Evolutionary conservation across 805 yeast genomes (phyloP).

Genomic region (Suhomyces canberraensis): DNA sequence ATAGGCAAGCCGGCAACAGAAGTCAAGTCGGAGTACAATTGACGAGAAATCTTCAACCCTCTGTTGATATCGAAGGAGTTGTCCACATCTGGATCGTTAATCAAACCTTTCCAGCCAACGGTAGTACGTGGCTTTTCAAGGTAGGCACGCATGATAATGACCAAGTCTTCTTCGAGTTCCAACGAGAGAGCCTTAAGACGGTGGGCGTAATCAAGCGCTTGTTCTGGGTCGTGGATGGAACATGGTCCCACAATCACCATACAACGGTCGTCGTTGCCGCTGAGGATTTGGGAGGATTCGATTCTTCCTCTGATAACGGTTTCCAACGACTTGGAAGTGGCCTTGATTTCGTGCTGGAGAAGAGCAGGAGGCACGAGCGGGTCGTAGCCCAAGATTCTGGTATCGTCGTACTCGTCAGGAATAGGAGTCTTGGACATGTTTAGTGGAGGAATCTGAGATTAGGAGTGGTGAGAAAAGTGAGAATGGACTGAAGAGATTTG

Average conservation of each 20-base stretch:
- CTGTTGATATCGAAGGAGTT: conserved; percentile 91
- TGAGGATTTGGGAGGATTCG: conserved; percentile 71
- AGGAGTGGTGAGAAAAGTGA: no score
- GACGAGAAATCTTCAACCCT: conserved; percentile 85
- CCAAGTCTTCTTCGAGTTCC: conserved; percentile 71
- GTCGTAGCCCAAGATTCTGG: conserved; percentile 83
- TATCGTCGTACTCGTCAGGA: conserved; percentile 70
- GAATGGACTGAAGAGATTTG: no score
- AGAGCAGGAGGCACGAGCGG: conserved; percentile 93
- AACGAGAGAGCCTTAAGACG: conserved; percentile 65
- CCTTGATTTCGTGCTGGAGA: conserved; percentile 80
- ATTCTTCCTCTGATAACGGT: conserved; percentile 76
- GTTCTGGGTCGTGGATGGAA: conserved; percentile 87
- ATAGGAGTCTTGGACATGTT: conserved; percentile 14
- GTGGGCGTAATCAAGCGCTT: conserved; percentile 84
- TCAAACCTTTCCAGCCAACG: conserved; percentile 98
- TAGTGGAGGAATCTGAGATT: no score
- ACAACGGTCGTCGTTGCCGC: conserved; percentile 76
- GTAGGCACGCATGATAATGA: conserved; percentile 94
- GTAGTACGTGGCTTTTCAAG: conserved; percentile 98
- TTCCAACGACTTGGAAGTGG: conserved; percentile 49
- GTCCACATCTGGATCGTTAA: conserved; percentile 94
- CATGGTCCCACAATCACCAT: conserved; percentile 94
- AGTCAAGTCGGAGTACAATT: conserved; percentile 79
- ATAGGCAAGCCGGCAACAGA: conserved; percentile 73